Percentiles rank a stretch among this genome's conserved stretches.
Evolutionary conservation across 192 early-diverging fungal species (phyloP).

Genomic region (Coemansia sp.): DNA sequence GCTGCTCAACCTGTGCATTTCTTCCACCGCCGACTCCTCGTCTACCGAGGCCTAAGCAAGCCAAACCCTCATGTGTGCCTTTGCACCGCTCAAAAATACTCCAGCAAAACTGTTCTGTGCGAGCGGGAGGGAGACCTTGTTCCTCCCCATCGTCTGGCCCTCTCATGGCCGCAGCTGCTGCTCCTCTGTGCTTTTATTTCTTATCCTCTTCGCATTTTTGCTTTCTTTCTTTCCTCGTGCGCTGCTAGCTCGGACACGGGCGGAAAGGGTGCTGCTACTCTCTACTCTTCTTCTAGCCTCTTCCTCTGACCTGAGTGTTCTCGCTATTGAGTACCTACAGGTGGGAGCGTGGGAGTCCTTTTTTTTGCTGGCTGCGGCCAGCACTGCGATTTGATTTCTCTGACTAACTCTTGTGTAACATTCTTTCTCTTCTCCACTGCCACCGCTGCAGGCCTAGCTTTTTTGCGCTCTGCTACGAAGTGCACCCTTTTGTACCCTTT

Average conservation of each 20-base stretch:
- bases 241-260: conserved; percentile 4
- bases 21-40: conserved; percentile 13
- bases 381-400: conserved; percentile 2
- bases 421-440: neutral
- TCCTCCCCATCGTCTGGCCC: neutral
- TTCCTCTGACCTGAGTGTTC: neutral
- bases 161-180: neutral
- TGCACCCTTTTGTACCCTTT: neutral
- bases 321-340: neutral
- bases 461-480: neutral
- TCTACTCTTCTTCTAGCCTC: neutral
- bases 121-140: neutral
- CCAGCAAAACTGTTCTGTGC: conserved; percentile 5
- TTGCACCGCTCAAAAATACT: conserved; percentile 9
- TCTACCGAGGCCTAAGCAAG: conserved; percentile 5
- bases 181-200: conserved; percentile 15
- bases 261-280: neutral
- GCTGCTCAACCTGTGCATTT: conserved; percentile 9
- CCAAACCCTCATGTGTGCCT: neutral
- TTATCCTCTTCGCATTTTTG: conserved; percentile 1
- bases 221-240: neutral
- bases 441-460: neutral
- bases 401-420: conserved; percentile 10
- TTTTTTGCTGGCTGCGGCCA: conserved; percentile 10
- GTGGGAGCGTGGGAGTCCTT: neutral